Conservation (phyloP, 2,329 filamentous ascomycete species). For the Pezizomycotina sp. region DNA sequence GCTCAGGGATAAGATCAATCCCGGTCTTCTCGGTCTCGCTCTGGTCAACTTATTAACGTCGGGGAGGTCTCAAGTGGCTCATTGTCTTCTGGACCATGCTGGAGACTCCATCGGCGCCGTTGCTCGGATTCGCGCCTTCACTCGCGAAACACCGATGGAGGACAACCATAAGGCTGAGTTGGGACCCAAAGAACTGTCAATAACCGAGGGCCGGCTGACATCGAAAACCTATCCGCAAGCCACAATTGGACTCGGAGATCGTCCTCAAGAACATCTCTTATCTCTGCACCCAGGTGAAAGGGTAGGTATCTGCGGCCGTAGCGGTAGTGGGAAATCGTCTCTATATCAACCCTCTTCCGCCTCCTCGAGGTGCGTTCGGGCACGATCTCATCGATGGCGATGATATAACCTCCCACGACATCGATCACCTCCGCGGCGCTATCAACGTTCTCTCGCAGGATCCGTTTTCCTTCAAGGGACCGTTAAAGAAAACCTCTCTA, state of each 20-base stretch:
- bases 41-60: slow-evolving; percentile 27
- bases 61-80: too few relatives aligned
- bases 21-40: slow-evolving; percentile 27
- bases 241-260: slow-evolving; percentile 16
- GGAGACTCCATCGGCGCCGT: slow-evolving; percentile 28
- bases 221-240: slow-evolving; percentile 12
- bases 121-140: slow-evolving; percentile 21
- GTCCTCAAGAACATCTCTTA: slow-evolving; percentile 12
- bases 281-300: slow-evolving; percentile 8
- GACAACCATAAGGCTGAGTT: slow-evolving; percentile 5
- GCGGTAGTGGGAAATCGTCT: slow-evolving; percentile 19
- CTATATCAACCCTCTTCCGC: slow-evolving; percentile 13
- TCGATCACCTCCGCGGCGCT: slow-evolving; percentile 10
- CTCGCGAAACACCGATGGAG: slow-evolving; percentile 7
- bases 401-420: slow-evolving; percentile 12
- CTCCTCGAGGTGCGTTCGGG: slow-evolving; percentile 11
- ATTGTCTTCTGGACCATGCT: slow-evolving; percentile 26
- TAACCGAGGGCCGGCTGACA: slow-evolving; percentile 5
- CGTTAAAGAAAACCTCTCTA: slow-evolving; percentile 13
- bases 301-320: slow-evolving; percentile 17
- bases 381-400: slow-evolving; percentile 14
- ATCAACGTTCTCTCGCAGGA: slow-evolving; percentile 19
- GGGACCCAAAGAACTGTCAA: slow-evolving; percentile 11
- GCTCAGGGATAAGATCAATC: slow-evolving; percentile 26
- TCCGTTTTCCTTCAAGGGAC: slow-evolving; percentile 15